Base-by-base conservation (phyloP, 2,329 filamentous ascomycete genomes). In the Fusarium verticillioides region DNA sequence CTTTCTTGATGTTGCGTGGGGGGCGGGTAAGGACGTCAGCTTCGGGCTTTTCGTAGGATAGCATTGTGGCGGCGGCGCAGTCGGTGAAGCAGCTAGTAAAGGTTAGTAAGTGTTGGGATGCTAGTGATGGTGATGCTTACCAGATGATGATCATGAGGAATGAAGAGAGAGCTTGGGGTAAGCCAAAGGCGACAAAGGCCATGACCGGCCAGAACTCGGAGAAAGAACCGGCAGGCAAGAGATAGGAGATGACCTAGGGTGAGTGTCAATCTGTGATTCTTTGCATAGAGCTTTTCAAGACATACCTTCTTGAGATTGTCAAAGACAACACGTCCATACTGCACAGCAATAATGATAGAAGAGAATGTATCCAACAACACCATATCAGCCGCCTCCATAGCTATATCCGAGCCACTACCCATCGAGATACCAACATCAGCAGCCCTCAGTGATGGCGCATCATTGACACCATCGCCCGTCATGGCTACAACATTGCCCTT, bases 391-490 rank as follows among this genome's bases (percentile, higher is more conserved):
- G 93, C 93, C 59, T 92, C 93, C 72, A 96, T 91, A 8, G 94
- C 94, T 40, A 97, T 92, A 78, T 97, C 94, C 1, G 92, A 94
- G 9, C 94, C 94, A 2, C 90, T 92, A 4, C 93, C 93, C 75
- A 97, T 90, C 3, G 94, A 93, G 68, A 97, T 96, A 63, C 93
- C 93, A 3, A 97, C 90, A 75, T 97, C 94, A 21, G 94, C 93
- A 2, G 91, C 91, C 4, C 92, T 90, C 8, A 97, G 88, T 4
- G 94, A 94, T 0, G 94, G 94, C 0, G 94, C 92, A 78, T 97
- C 94, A 77, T 97, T 97, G 74, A 96, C 94, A 23, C 94, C 94
- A 75, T 97, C 94, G 42, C 94, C 94, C 4, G 95, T 93, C 89
- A 97, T 96, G 43, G 91, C 94, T 2, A 97, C 90, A 4, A 93